Percentiles rank a stretch among this genome's conserved stretches.
Evolutionary conservation across 164 flowering plant species (phyloP).

Genomic region (Umbilicus rupestris): DNA sequence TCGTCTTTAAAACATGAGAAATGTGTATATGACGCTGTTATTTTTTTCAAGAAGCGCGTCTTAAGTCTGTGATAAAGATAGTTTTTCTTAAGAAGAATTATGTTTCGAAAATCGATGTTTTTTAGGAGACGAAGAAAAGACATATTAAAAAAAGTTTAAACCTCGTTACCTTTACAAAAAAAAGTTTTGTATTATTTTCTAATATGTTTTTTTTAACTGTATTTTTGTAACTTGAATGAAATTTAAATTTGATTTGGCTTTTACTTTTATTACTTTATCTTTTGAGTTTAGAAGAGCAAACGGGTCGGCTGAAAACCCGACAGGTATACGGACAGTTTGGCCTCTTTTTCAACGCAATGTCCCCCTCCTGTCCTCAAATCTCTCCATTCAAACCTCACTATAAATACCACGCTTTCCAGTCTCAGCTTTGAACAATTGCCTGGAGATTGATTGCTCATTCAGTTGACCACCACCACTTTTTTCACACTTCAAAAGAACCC

Average conservation of each 20-base stretch:
- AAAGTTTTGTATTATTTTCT: no score
- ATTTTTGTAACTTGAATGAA: background rate
- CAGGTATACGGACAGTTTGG: slow-evolving; percentile 3
- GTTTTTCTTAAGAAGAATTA: no score
- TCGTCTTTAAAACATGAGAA: no score
- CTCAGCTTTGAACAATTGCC: background rate
- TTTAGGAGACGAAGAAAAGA: no score
- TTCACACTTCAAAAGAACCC: background rate
- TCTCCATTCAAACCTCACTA: background rate
- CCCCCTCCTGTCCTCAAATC: background rate
- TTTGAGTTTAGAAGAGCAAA: background rate
- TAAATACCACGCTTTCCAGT: background rate
- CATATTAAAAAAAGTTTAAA: no score
- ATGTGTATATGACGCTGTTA: no score
- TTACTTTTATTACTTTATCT: background rate
- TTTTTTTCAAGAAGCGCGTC: no score
- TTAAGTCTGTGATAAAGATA: no score
- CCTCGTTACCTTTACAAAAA: no score
- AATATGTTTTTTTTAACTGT: background rate
- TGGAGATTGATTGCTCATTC: background rate
- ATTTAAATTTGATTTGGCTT: background rate
- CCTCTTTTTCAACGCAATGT: slow-evolving; percentile 6
- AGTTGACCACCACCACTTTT: background rate
- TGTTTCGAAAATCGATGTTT: no score
- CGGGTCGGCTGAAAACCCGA: slow-evolving; percentile 4